Evolutionary conservation across 2,329 filamentous ascomycete species (phyloP).

Genomic region (Aspergillus quadrilineatus): DNA sequence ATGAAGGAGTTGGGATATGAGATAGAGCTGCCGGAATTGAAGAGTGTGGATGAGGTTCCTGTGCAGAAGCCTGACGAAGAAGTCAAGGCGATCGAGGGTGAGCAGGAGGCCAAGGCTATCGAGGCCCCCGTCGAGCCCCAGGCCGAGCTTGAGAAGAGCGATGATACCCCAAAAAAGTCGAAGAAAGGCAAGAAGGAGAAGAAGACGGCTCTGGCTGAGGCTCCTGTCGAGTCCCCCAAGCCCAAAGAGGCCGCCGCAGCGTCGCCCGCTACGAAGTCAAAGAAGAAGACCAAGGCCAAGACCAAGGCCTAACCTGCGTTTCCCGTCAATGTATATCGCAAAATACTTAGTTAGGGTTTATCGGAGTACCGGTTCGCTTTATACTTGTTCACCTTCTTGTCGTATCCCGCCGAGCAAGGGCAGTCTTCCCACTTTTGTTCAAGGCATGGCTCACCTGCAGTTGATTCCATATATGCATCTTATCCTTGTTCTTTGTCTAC

Average conservation of each 20-base stretch:
- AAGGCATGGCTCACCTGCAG: background rate
- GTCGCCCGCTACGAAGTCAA: constrained; percentile 4
- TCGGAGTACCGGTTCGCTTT: background rate
- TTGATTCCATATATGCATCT: background rate
- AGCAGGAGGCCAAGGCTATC: constrained; percentile 27
- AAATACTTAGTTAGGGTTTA: background rate
- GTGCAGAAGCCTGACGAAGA: constrained; percentile 40
- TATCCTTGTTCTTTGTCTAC: background rate
- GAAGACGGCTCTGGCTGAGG: constrained; percentile 21
- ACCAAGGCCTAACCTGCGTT: constrained; percentile 1
- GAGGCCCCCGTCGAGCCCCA: constrained; percentile 26
- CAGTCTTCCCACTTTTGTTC: background rate
- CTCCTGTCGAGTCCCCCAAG: constrained; percentile 4
- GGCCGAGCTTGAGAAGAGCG: constrained; percentile 22
- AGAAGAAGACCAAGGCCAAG: constrained; percentile 1
- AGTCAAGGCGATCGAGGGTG: constrained; percentile 34
- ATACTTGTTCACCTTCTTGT: background rate
- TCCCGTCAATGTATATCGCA: background rate
- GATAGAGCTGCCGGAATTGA: constrained; percentile 71
- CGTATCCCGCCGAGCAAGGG: too few species aligned
- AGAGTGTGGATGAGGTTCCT: constrained; percentile 57
- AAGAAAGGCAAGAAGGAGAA: constrained; percentile 36
- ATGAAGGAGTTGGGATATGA: constrained; percentile 81
- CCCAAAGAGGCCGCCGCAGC: background rate
- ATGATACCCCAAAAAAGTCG: constrained; percentile 33